Percentiles rank a stretch among this genome's conserved stretches.
Evolutionary conservation across 2,329 filamentous ascomycete species (phyloP).

Genomic region (Aureobasidium musti): DNA sequence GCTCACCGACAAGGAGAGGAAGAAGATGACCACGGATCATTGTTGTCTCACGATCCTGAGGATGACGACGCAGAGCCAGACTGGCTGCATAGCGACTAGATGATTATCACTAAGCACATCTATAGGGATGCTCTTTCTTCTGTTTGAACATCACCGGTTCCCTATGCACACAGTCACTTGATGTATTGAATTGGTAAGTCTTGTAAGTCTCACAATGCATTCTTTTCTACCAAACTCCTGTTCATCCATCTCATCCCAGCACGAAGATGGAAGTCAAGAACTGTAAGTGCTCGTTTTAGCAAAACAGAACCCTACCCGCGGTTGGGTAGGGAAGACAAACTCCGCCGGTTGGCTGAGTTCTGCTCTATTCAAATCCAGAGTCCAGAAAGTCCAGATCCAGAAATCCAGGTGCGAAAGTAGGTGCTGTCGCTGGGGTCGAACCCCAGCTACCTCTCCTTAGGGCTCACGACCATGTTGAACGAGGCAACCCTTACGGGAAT

Average conservation of each 20-base stretch:
- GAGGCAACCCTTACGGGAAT: not conserved
- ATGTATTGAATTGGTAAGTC: not conserved
- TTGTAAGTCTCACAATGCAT: not conserved
- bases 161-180: too few relatives aligned
- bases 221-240: not conserved
- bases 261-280: not conserved
- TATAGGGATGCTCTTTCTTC: not conserved
- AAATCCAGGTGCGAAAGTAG: not conserved
- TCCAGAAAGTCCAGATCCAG: not conserved
- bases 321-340: not conserved
- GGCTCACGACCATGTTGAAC: conserved; percentile 5
- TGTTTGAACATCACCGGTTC: not conserved
- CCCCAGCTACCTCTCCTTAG: not conserved
- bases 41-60: conserved; percentile 64
- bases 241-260: not conserved
- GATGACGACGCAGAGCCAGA: conserved; percentile 67
- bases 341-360: conserved; percentile 6
- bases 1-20: conserved; percentile 15
- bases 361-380: conserved; percentile 16
- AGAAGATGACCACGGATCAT: conserved; percentile 51
- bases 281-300: not conserved
- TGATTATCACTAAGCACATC: not conserved
- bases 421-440: not conserved
- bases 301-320: conserved; percentile 4
- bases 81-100: conserved; percentile 50